A percentile compares a stretch with the other conserved stretches of the same genome.
phyloP scores from a whole-genome alignment of 23 red algal species.

The Rhodosorus marinus region DNA sequence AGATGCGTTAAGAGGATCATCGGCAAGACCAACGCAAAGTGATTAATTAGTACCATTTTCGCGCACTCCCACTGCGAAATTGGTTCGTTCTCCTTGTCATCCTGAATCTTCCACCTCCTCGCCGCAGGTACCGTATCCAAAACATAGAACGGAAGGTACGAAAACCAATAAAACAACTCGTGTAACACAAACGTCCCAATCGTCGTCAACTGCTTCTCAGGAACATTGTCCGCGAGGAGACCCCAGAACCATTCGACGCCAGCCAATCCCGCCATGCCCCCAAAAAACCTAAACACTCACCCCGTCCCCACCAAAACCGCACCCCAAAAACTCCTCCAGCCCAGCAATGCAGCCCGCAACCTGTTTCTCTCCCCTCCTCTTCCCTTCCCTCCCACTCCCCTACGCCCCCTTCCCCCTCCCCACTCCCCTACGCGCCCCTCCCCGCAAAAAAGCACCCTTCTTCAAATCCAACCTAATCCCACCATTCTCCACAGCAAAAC shows the following conservation, averaged over 20 bases:
- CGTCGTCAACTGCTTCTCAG: neutral
- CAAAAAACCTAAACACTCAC: too few relatives aligned
- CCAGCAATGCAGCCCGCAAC: too few relatives aligned
- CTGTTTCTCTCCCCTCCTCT: too few relatives aligned
- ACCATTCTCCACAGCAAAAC: too few relatives aligned
- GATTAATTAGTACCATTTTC: constrained; percentile 23
- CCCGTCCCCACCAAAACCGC: too few relatives aligned
- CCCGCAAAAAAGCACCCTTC: too few relatives aligned
- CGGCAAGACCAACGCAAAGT: constrained; percentile 69
- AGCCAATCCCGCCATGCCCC: neutral
- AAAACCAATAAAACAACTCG: constrained; percentile 77
- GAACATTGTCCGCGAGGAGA: neutral
- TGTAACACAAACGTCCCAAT: constrained; percentile 56
- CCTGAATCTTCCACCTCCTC: constrained; percentile 16
- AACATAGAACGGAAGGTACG: constrained; percentile 50
- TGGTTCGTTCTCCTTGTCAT: constrained; percentile 6
- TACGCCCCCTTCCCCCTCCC: too few relatives aligned
- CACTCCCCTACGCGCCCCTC: too few relatives aligned
- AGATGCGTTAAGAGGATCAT: constrained; percentile 79
- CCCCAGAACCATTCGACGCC: neutral
- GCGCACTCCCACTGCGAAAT: constrained; percentile 19
- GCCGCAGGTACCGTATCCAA: constrained; percentile 14
- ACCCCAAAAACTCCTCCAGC: too few relatives aligned
- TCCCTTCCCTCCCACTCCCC: too few relatives aligned
- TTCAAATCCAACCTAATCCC: too few relatives aligned